phyloP scores from a whole-genome alignment of 805 yeast species.

The Saccharomyces paradoxus region DNA sequence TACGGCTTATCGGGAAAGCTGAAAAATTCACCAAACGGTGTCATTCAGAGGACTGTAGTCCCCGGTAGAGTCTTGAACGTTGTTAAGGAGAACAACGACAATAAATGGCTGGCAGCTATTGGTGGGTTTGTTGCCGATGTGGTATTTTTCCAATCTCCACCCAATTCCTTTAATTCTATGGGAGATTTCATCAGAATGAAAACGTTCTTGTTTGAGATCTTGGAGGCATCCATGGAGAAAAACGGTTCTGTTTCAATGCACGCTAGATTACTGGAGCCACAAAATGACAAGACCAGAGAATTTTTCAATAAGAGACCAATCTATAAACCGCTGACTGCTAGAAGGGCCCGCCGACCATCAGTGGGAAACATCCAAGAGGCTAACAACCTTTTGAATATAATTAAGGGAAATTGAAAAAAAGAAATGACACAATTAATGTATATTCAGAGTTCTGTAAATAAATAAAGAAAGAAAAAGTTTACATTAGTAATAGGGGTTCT shows the following conservation, averaged over 20 bases:
- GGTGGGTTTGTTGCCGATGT: conserved; percentile 45
- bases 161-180: conserved; percentile 29
- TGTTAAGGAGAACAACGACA: conserved; percentile 20
- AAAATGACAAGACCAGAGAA: not conserved
- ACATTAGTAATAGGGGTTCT: too few relatives aligned
- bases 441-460: not conserved
- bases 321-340: not conserved
- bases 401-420: not conserved
- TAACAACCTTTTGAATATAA: not conserved
- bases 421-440: not conserved
- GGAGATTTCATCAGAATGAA: conserved; percentile 39
- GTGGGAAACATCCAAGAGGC: not conserved
- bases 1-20: conserved; percentile 64
- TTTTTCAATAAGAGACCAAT: not conserved
- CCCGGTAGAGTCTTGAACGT: conserved; percentile 60
- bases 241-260: conserved; percentile 25
- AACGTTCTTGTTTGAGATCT: conserved; percentile 36
- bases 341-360: not conserved
- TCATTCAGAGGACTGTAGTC: conserved; percentile 42
- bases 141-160: conserved; percentile 14
- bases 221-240: conserved; percentile 31
- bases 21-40: conserved; percentile 62
- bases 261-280: not conserved
- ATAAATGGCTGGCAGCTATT: conserved; percentile 42
- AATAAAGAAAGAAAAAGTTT: conserved; percentile 6